Conservation (phyloP, 2,329 filamentous ascomycete species). For the Talaromyces verruculosus region DNA sequence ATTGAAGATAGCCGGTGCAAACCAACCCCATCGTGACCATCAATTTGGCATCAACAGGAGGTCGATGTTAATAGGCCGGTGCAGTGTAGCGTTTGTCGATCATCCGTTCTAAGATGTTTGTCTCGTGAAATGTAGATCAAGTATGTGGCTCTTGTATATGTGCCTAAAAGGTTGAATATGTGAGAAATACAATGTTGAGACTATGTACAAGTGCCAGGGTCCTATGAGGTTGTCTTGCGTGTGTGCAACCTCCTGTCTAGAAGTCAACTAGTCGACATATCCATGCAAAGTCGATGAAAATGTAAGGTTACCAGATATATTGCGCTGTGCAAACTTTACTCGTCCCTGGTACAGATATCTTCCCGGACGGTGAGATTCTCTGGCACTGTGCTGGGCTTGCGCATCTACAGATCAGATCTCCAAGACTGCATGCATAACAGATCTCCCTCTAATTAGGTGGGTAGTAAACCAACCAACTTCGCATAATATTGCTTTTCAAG, state of each 20-base stretch:
- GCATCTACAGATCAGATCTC: constrained; percentile 6
- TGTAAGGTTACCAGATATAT: constrained; percentile 4
- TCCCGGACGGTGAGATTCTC: neutral
- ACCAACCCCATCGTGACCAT: neutral
- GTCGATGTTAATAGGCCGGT: neutral
- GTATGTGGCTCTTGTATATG: neutral
- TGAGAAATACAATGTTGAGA: neutral
- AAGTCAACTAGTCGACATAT: neutral
- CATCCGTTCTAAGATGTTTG: neutral
- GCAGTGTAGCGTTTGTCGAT: neutral
- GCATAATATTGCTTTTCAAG: neutral
- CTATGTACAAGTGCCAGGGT: neutral
- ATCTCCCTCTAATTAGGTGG: neutral
- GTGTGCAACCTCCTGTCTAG: neutral
- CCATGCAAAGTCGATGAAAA: neutral
- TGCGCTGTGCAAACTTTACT: neutral
- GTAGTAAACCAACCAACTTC: neutral
- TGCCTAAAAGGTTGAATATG: neutral
- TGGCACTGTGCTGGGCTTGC: neutral
- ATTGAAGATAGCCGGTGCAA: neutral
- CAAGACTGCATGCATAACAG: constrained; percentile 8
- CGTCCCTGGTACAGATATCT: neutral
- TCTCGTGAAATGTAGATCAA: neutral
- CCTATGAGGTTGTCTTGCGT: neutral
- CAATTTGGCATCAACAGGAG: neutral